Percentiles rank a stretch among this genome's conserved stretches.
Evolutionary conservation across 768 basidiomycete species (phyloP).

Genomic region (Cantharellus cinnabarinus): DNA sequence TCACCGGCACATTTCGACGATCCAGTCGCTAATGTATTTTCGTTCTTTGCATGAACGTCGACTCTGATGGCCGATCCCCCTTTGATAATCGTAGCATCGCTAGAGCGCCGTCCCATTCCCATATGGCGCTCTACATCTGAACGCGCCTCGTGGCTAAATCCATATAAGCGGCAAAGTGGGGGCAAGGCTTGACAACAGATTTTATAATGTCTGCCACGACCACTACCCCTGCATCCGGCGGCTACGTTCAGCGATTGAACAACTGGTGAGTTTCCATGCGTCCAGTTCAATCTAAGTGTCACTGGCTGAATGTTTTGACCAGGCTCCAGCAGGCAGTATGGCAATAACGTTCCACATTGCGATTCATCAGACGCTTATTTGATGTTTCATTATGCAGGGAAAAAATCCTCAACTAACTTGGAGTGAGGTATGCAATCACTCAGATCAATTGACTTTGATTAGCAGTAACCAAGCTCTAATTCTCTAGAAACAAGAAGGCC

Average conservation of each 20-base stretch:
- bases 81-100: neutral
- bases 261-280: neutral
- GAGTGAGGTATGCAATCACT: no score
- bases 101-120: neutral
- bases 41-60: no score
- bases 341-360: neutral
- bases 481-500: neutral
- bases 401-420: no score
- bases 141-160: no score
- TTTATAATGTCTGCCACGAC: neutral
- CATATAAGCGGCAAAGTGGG: no score
- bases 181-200: no score
- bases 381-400: no score
- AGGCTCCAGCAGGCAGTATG: neutral
- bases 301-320: neutral
- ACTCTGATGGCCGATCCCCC: neutral
- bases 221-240: neutral
- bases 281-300: neutral
- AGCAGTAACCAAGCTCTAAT: neutral
- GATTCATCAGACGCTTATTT: no score
- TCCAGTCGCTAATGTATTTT: no score
- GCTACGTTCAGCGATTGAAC: neutral
- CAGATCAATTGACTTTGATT: no score
- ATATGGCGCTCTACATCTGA: no score
- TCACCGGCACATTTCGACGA: no score